These are phyloP conservation scores for Rhodosporidiobolus odoratus DNA, from an alignment of 768 basidiomycete species.

Conservation along the genomic window DNA sequence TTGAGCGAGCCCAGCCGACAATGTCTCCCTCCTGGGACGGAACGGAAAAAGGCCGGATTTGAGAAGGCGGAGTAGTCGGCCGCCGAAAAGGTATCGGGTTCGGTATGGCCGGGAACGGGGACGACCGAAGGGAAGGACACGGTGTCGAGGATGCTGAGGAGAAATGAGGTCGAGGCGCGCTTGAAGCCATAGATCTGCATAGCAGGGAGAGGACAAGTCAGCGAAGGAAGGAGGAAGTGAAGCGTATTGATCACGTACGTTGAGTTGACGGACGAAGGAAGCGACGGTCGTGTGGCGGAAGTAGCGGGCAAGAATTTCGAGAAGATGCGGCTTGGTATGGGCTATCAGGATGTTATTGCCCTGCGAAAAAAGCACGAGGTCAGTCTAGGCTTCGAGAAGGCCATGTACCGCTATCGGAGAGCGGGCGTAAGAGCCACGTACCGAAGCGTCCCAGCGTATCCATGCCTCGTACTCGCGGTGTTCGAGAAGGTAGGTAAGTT, in stretches of 20 bases:
- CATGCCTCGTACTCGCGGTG: conserved; percentile 27
- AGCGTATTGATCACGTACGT: conserved; percentile 13
- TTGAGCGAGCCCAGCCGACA: conserved; percentile 23
- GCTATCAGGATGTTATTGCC: conserved; percentile 32
- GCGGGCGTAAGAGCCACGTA: not conserved
- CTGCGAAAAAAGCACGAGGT: not conserved
- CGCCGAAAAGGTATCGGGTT: conserved; percentile 22
- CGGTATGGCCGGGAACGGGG: not conserved
- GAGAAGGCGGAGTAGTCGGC: conserved; percentile 31
- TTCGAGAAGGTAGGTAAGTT: conserved; percentile 25
- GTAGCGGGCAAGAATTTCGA: conserved; percentile 30
- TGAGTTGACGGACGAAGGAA: conserved; percentile 32
- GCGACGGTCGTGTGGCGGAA: conserved; percentile 32
- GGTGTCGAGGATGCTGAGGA: conserved; percentile 32
- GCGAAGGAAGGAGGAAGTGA: not conserved
- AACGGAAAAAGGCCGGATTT: conserved; percentile 28
- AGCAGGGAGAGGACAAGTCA: not conserved
- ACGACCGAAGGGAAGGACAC: not conserved
- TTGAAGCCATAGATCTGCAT: conserved; percentile 38
- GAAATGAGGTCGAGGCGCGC: conserved; percentile 27
- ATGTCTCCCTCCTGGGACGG: not conserved
- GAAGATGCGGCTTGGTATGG: conserved; percentile 30
- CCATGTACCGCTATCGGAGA: not conserved
- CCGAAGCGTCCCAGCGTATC: conserved; percentile 21
- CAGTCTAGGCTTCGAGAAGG: not conserved